phyloP scores from a whole-genome alignment of 31 red algal genomes.

The Endocladia muricata region DNA sequence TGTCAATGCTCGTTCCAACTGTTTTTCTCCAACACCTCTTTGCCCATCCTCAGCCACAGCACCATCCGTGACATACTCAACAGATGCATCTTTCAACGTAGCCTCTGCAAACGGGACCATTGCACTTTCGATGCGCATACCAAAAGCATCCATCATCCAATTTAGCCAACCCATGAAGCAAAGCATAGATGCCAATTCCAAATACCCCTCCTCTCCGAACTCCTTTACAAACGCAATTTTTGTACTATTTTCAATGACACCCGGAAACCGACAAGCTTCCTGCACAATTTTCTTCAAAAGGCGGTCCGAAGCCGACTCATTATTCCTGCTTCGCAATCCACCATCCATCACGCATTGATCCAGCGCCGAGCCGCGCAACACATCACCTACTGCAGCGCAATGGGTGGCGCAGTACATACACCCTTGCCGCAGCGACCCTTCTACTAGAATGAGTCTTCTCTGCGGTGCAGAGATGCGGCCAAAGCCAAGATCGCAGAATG shows the following conservation, averaged over 20 bases:
- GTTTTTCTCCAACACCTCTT: neutral
- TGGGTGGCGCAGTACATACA: neutral
- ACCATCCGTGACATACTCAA: neutral
- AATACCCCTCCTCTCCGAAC: neutral
- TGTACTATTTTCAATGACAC: neutral
- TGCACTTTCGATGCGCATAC: neutral
- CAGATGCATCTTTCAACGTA: neutral
- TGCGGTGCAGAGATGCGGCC: neutral
- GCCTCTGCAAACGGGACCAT: neutral
- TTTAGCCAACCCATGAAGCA: neutral
- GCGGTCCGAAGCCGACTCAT: neutral
- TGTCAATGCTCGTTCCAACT: neutral
- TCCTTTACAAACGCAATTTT: neutral
- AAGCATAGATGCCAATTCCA: neutral
- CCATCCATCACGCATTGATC: neutral
- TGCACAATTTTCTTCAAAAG: neutral
- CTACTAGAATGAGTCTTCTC: neutral
- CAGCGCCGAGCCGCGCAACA: neutral
- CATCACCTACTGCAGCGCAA: neutral
- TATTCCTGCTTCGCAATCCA: neutral
- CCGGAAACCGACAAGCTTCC: neutral
- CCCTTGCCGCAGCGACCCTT: neutral
- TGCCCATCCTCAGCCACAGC: neutral
- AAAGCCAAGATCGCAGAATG: neutral
- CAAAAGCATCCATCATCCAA: neutral